Conservation (phyloP, 1,284 basidiomycete genomes). For the Heterobasidion parviporum region DNA sequence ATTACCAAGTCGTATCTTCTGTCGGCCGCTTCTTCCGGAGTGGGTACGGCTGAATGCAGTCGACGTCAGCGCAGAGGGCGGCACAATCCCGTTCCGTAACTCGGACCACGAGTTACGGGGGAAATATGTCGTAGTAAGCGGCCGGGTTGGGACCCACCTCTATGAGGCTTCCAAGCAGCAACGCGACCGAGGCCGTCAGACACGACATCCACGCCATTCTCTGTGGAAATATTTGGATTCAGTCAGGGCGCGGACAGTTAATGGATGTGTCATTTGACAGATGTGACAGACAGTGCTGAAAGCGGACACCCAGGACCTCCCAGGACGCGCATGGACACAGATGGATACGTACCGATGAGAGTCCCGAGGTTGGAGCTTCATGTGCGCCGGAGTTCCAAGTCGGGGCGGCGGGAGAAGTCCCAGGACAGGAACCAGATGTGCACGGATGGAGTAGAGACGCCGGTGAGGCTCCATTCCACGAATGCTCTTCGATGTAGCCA, state of each 20-base stretch:
- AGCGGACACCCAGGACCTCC: no score
- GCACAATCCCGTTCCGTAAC: background rate
- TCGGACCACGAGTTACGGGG: background rate
- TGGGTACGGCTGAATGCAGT: conserved; percentile 19
- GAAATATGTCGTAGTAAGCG: no score
- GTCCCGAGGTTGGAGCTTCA: background rate
- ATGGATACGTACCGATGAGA: no score
- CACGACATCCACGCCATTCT: conserved; percentile 22
- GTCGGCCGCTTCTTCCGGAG: conserved; percentile 24
- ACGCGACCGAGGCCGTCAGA: conserved; percentile 21
- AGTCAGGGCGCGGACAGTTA: background rate
- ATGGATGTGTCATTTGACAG: no score
- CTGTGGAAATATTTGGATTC: conserved; percentile 12
- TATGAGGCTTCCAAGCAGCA: conserved; percentile 22
- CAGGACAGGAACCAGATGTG: conserved; percentile 10
- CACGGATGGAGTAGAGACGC: conserved; percentile 8
- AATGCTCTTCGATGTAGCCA: conserved; percentile 15
- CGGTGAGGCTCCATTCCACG: no score
- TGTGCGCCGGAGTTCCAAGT: background rate
- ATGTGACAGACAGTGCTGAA: no score
- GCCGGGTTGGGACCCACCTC: conserved; percentile 16
- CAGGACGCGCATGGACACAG: no score
- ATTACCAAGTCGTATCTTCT: conserved; percentile 24
- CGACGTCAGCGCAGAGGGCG: background rate
- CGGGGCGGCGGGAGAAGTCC: background rate